Conservation (phyloP, 768 basidiomycete species). For the Phaffia tasmanica region DNA sequence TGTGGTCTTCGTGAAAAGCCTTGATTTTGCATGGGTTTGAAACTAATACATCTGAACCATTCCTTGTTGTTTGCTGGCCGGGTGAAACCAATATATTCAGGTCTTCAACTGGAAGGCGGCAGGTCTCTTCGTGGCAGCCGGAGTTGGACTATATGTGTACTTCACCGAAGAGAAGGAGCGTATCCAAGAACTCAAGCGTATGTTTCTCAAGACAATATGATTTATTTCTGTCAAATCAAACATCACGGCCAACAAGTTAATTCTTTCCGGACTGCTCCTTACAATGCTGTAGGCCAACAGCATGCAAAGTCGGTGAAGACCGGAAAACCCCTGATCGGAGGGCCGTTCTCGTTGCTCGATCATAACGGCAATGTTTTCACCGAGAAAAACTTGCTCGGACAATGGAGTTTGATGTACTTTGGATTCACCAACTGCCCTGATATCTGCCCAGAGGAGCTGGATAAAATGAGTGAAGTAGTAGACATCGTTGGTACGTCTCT, state of each 20-base stretch:
- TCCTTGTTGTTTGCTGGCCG: no score
- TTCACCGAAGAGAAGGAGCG: slow-evolving; percentile 77
- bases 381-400: slow-evolving; percentile 69
- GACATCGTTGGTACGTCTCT: slow-evolving; percentile 53
- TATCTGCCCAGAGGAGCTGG: slow-evolving; percentile 94
- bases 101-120: slow-evolving; percentile 73
- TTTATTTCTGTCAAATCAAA: not conserved
- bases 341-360: slow-evolving; percentile 64
- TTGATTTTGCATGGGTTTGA: no score
- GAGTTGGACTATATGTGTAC: slow-evolving; percentile 71
- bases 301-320: slow-evolving; percentile 52
- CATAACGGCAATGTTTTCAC: slow-evolving; percentile 54
- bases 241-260: not conserved
- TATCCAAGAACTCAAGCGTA: slow-evolving; percentile 64
- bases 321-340: slow-evolving; percentile 80
- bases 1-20: no score
- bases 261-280: not conserved
- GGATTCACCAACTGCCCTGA: slow-evolving; percentile 99
- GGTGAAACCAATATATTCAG: not conserved
- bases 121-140: slow-evolving; percentile 68
- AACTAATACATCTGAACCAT: no score
- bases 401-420: slow-evolving; percentile 69
- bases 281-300: slow-evolving; percentile 52
- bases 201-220: slow-evolving; percentile 29
- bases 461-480: slow-evolving; percentile 77